Conservation (phyloP, 2,329 filamentous ascomycete genomes). For the Botrytis fragariae region DNA sequence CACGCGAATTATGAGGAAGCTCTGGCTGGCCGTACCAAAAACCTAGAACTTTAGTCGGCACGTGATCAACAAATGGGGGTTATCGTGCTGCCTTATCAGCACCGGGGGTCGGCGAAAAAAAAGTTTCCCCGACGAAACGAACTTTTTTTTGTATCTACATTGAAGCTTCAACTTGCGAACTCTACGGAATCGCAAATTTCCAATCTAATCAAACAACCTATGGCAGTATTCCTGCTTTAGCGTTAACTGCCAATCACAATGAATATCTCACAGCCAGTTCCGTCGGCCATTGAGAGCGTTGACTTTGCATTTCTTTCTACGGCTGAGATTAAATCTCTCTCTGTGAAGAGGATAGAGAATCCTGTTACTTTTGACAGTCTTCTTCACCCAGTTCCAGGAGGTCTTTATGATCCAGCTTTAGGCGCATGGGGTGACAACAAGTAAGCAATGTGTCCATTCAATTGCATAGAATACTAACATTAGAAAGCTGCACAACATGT, state of each 20-base stretch:
- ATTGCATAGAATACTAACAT: slow-evolving; percentile 6
- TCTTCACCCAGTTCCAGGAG: slow-evolving; percentile 83
- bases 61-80: background rate
- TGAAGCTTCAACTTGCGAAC: slow-evolving; percentile 12
- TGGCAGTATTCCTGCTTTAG: slow-evolving; percentile 22
- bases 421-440: slow-evolving; percentile 84
- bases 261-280: slow-evolving; percentile 77
- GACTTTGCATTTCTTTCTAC: slow-evolving; percentile 84
- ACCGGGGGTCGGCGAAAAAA: slow-evolving; percentile 17
- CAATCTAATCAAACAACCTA: slow-evolving; percentile 15
- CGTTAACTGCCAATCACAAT: slow-evolving; percentile 42
- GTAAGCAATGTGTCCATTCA: slow-evolving; percentile 49
- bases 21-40: background rate
- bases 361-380: slow-evolving; percentile 91
- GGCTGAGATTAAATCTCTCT: slow-evolving; percentile 81
- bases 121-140: slow-evolving; percentile 13
- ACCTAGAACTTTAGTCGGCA: background rate
- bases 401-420: slow-evolving; percentile 87
- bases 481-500: slow-evolving; percentile 81
- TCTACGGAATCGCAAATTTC: slow-evolving; percentile 1
- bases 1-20: background rate
- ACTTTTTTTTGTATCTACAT: slow-evolving; percentile 19
- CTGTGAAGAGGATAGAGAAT: slow-evolving; percentile 91
- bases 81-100: slow-evolving; percentile 18
- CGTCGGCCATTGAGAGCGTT: slow-evolving; percentile 80